Evolutionary conservation across 257 asterid genomes (phyloP).

Genomic region (Jaltomata sinuosa): DNA sequence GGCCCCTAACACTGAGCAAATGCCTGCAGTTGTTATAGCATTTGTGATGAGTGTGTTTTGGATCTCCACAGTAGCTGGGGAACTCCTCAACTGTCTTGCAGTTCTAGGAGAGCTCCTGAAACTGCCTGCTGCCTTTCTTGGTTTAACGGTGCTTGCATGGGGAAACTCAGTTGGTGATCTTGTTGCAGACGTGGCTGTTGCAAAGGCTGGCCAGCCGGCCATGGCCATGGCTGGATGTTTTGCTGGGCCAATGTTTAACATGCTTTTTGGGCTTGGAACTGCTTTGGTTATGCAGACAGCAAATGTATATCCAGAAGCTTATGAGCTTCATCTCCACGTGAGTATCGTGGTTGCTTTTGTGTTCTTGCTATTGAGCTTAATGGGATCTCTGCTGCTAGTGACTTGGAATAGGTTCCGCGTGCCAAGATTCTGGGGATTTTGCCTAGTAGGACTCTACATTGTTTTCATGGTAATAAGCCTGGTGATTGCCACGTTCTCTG

Average conservation of each 20-base stretch:
- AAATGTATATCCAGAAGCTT: slow-evolving; percentile 65
- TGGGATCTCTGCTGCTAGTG: slow-evolving; percentile 89
- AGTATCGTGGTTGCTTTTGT: slow-evolving; percentile 87
- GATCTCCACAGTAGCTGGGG: slow-evolving; percentile 90
- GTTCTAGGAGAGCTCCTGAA: slow-evolving; percentile 61
- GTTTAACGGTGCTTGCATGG: slow-evolving; percentile 94
- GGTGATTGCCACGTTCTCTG: slow-evolving; percentile 54
- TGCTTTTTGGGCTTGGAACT: slow-evolving; percentile 93
- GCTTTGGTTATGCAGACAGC: slow-evolving; percentile 78
- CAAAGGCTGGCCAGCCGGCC: slow-evolving; percentile 95
- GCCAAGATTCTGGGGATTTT: slow-evolving; percentile 95
- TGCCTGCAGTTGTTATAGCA: slow-evolving; percentile 45
- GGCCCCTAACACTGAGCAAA: slow-evolving; percentile 70
- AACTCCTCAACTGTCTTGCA: slow-evolving; percentile 82
- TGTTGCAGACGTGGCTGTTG: slow-evolving; percentile 93
- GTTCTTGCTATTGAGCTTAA: slow-evolving; percentile 82
- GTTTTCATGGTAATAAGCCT: slow-evolving; percentile 60
- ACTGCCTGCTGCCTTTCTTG: slow-evolving; percentile 73
- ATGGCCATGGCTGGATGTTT: slow-evolving; percentile 99
- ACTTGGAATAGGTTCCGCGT: slow-evolving; percentile 88
- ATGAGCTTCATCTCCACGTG: slow-evolving; percentile 68
- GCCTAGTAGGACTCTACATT: slow-evolving; percentile 79
- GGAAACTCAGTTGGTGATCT: slow-evolving; percentile 95
- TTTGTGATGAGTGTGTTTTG: slow-evolving; percentile 94
- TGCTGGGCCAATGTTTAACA: slow-evolving; percentile 96